phyloP scores from a whole-genome alignment of 371 early-diverging fungal species.

The Rhizopus sp. region DNA sequence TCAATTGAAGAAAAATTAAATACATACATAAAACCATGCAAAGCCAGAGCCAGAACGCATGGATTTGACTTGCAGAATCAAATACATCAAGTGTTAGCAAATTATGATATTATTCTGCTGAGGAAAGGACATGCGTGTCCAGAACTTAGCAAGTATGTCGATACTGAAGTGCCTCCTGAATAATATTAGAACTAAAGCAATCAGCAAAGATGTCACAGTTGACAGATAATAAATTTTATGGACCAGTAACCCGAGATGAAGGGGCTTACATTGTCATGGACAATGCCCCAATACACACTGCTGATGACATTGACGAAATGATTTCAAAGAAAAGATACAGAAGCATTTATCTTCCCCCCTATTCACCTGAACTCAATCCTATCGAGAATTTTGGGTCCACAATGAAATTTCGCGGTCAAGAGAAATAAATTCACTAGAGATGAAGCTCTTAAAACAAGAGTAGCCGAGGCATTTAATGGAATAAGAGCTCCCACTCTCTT shows the following conservation, averaged over 20 bases:
- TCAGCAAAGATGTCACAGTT: constrained; percentile 12
- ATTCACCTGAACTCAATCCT: constrained; percentile 10
- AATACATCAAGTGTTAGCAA: constrained; percentile 19
- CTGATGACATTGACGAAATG: constrained; percentile 4
- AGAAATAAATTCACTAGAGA: background rate
- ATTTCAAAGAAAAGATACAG: constrained; percentile 8
- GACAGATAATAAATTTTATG: no score
- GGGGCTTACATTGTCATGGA: constrained; percentile 18
- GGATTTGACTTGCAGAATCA: constrained; percentile 15
- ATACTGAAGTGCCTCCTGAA: constrained; percentile 13
- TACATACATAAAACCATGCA: constrained; percentile 13
- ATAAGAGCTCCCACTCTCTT: constrained; percentile 1
- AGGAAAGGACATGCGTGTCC: constrained; percentile 6
- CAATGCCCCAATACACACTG: no score
- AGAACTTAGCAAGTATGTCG: constrained; percentile 13
- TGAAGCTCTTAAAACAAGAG: constrained; percentile 14
- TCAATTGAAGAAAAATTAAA: constrained; percentile 18
- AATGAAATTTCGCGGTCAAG: background rate
- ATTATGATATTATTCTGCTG: constrained; percentile 8
- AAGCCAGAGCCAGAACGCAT: constrained; percentile 13
- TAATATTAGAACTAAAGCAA: constrained; percentile 7
- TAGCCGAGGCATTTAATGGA: constrained; percentile 8
- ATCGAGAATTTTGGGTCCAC: constrained; percentile 1
- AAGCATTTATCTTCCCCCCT: constrained; percentile 15
- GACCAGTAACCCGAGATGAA: no score